Percentiles rank a stretch among this genome's conserved stretches.
Evolutionary conservation across 2,329 filamentous ascomycete species (phyloP).

Genomic region (Passalora sequoiae): DNA sequence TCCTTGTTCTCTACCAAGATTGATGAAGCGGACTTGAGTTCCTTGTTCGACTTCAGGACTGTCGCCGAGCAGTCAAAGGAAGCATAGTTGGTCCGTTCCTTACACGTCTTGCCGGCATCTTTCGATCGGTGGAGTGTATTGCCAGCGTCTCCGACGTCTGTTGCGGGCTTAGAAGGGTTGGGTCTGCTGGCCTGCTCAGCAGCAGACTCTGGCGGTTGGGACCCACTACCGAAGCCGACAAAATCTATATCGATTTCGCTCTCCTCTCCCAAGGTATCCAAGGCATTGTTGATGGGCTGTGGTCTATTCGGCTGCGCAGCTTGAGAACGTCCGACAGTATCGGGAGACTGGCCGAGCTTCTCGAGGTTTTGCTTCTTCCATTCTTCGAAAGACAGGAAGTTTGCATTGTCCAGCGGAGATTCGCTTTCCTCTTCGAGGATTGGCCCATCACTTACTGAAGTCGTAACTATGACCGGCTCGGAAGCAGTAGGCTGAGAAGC

Average conservation of each 20-base stretch:
- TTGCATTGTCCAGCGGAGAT: constrained; percentile 64
- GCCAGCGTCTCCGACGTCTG: constrained; percentile 3
- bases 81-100: constrained; percentile 94
- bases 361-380: constrained; percentile 94
- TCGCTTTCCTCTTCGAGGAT: constrained; percentile 55
- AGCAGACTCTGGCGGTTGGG: constrained; percentile 8
- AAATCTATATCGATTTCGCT: constrained; percentile 76
- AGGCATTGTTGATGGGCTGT: constrained; percentile 58
- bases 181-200: background rate
- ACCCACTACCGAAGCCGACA: constrained; percentile 52
- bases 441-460: constrained; percentile 11
- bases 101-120: constrained; percentile 94
- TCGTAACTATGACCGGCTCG: too few species aligned
- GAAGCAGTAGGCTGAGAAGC: too few species aligned
- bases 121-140: constrained; percentile 55
- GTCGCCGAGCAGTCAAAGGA: constrained; percentile 96
- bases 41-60: constrained; percentile 79
- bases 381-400: constrained; percentile 95
- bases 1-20: constrained; percentile 96
- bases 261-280: constrained; percentile 80
- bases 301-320: constrained; percentile 45
- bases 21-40: constrained; percentile 81
- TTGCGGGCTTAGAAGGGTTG: constrained; percentile 4
- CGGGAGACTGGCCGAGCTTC: constrained; percentile 73
- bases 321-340: constrained; percentile 56